phyloP scores from a whole-genome alignment of 2,329 filamentous ascomycete species.

The Scolecobasidium constrictum region DNA sequence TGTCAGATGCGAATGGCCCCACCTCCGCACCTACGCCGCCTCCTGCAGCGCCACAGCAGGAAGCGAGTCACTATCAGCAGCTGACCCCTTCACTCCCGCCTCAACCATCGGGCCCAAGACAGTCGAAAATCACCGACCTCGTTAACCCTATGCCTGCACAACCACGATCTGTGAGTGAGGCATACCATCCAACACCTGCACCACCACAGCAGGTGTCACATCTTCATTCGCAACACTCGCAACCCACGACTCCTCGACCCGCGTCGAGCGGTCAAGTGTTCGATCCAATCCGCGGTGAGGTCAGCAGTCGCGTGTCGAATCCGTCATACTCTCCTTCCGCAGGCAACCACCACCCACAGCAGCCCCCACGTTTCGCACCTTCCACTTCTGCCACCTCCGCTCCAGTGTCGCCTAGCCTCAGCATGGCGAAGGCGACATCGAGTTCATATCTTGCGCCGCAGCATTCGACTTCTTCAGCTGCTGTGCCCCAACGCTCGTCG shows the following conservation, averaged over 20 bases:
- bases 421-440: not conserved
- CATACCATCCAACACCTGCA: slow-evolving; percentile 8
- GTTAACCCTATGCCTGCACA: slow-evolving; percentile 18
- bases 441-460: not conserved
- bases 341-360: slow-evolving; percentile 52
- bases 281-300: slow-evolving; percentile 70
- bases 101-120: slow-evolving; percentile 16
- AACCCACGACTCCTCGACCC: slow-evolving; percentile 22
- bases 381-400: slow-evolving; percentile 26
- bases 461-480: not conserved
- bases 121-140: slow-evolving; percentile 31
- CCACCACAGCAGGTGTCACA: slow-evolving; percentile 6
- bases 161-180: slow-evolving; percentile 12
- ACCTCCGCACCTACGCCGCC: slow-evolving; percentile 9
- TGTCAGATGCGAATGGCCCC: slow-evolving; percentile 3
- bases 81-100: not conserved
- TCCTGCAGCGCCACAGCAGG: slow-evolving; percentile 9
- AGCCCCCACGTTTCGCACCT: slow-evolving; percentile 37
- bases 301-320: slow-evolving; percentile 19
- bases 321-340: slow-evolving; percentile 71
- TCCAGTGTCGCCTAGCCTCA: slow-evolving; percentile 22
- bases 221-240: slow-evolving; percentile 2
- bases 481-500: not conserved
- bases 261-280: slow-evolving; percentile 72
- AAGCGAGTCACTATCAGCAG: slow-evolving; percentile 7